Base-by-base conservation (phyloP, 2,329 filamentous ascomycete species). In the Fusarium sp. region DNA sequence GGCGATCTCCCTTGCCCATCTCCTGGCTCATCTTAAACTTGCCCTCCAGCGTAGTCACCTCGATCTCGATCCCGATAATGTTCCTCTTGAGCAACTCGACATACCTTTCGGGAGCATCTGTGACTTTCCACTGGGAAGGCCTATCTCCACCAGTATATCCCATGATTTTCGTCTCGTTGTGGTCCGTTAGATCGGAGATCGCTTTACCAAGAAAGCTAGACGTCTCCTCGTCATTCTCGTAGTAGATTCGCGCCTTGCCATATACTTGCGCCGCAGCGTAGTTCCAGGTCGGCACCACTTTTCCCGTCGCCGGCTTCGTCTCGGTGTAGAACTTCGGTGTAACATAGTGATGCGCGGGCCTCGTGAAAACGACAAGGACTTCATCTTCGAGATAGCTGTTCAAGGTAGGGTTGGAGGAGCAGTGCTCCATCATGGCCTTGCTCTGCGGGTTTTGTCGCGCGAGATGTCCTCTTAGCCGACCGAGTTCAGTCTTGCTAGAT, bases 211-310 rank as follows among this genome's bases (percentile, higher is more conserved):
- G 67, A 51, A 84, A 79, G 0, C 44, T 53, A 0, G 69, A 69
- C 0, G 84, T 84, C 19, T 79, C 76, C 0, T 73, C 62, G 0
- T 78, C 71, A 25, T 77, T 77, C 4, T 88, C 82, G 48, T 75
- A 81, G 64, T 80, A 84, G 2, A 89, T 73, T 0, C 55, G 81
- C 1, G 83, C 82, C 4, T 73, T 79, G 1, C 88, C 88, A 63
- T 89, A 89, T 0, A 78, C 84, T 69, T 90, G 85, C 0, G 82
- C 87, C 0, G 87, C 86, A 0, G 84, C 78, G 66, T 90, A 91
- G 71, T 91, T 87, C 88, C 88, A 90, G 0, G 88, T 91, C 1
- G 87, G 87, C 3, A 88, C 88, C 0, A 89, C 87, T 58, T 90
- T 90, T 6, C 81, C 87, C 0, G 81, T 87, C 0, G 67, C 69